These are phyloP conservation scores for Zoysia matrella DNA, from an alignment of 202 grass and related monocot genomes.

Conservation along the genomic window DNA sequence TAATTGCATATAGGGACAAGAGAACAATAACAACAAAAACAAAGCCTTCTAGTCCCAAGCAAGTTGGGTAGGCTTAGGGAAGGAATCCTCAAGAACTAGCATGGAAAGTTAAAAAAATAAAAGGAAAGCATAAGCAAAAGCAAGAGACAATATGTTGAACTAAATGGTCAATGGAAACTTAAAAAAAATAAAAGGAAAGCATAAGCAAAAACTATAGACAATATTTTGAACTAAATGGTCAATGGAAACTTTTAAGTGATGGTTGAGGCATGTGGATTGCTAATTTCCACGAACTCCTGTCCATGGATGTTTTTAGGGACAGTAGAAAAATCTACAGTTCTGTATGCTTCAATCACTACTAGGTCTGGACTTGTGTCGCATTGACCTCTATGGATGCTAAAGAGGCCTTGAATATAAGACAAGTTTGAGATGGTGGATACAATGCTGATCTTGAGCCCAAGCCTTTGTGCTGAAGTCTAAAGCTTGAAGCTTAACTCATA, in stretches of 20 bases:
- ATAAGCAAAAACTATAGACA: background rate
- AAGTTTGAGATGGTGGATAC: background rate
- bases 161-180: too few species aligned
- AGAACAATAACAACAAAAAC: background rate
- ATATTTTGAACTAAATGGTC: background rate
- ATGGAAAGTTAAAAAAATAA: background rate
- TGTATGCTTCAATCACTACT: background rate
- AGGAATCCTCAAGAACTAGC: background rate
- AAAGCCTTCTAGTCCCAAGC: background rate
- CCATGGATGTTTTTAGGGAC: background rate
- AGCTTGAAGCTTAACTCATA: background rate
- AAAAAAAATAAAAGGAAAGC: background rate
- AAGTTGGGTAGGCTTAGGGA: background rate
- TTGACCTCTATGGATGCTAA: background rate
- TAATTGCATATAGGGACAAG: background rate
- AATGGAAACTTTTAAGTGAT: background rate
- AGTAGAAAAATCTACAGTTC: background rate
- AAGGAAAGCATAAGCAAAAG: too few species aligned
- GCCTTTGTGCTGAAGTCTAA: background rate
- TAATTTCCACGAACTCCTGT: background rate
- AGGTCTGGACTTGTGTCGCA: background rate
- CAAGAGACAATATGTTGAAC: too few species aligned
- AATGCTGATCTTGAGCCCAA: background rate
- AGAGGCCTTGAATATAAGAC: background rate
- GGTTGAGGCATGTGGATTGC: background rate